Evolutionary conservation across 306 rosid genomes (phyloP).

Genomic region (Betula pendula): DNA sequence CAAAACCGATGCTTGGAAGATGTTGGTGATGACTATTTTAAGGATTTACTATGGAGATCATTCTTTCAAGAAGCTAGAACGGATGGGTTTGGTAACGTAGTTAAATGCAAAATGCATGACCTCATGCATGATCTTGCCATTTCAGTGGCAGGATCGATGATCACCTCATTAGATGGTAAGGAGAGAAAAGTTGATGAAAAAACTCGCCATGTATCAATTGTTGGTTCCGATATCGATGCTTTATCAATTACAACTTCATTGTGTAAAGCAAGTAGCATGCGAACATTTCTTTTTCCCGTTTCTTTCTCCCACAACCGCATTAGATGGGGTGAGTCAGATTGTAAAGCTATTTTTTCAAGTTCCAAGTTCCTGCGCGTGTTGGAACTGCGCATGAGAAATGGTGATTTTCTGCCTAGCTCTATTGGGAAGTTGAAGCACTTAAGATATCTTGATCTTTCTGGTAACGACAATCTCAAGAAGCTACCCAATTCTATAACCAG

Average conservation of each 20-base stretch:
- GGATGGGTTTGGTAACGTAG: not conserved
- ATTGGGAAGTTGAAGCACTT: not conserved
- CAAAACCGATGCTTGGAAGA: conserved; percentile 9
- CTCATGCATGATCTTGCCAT: conserved; percentile 11
- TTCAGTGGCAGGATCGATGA: not conserved
- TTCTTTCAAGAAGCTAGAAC: not conserved
- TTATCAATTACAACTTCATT: too few species aligned
- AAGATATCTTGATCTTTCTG: not conserved
- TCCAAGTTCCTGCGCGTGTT: not conserved
- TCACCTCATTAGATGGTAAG: not conserved
- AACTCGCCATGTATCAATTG: conserved; percentile 2
- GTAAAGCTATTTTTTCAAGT: not conserved
- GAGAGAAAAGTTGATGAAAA: not conserved
- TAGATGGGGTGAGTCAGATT: too few species aligned
- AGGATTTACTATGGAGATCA: conserved; percentile 1
- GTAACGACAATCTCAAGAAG: not conserved
- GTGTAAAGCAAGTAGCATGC: not conserved
- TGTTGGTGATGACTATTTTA: conserved; percentile 6
- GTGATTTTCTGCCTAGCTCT: too few species aligned
- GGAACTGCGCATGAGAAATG: not conserved
- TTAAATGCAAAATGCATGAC: conserved; percentile 4
- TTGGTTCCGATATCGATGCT: too few species aligned
- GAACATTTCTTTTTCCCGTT: too few species aligned
- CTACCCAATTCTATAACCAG: not conserved
- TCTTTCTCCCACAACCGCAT: too few species aligned